These are phyloP conservation scores for Ceriops zippeliana DNA, from an alignment of 345 rosid species.

Conservation along the genomic window DNA sequence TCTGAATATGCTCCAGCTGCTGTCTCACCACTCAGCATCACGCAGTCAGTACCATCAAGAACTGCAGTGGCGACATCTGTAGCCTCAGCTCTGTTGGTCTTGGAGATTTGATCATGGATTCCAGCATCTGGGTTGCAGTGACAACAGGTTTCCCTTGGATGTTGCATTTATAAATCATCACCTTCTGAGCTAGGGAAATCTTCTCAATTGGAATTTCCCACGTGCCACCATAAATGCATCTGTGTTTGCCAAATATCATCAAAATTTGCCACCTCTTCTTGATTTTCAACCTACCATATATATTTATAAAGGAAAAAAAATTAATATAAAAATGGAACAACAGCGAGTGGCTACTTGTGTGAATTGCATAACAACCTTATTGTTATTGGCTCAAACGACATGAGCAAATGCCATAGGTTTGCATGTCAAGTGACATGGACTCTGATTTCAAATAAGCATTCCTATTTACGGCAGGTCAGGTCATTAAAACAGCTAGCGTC, in stretches of 20 bases:
- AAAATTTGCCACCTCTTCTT: conserved; percentile 95
- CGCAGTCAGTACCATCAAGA: conserved; percentile 90
- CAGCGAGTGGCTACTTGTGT: background rate
- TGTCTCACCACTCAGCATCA: conserved; percentile 96
- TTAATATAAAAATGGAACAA: background rate
- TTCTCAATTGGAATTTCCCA: conserved; percentile 98
- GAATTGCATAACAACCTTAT: background rate
- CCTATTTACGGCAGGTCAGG: too few relatives aligned
- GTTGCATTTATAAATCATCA: conserved; percentile 98
- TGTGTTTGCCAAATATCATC: conserved; percentile 81
- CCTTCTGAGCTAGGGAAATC: conserved; percentile 94
- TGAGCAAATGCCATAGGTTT: too few relatives aligned
- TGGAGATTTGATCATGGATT: conserved; percentile 97
- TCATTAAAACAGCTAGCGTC: too few relatives aligned
- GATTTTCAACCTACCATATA: conserved; percentile 74
- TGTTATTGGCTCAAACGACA: conserved; percentile 10
- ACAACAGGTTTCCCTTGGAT: conserved; percentile 93
- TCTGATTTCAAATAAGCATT: background rate
- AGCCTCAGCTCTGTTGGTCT: conserved; percentile 96
- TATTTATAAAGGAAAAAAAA: conserved; percentile 20
- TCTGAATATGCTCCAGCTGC: conserved; percentile 99
- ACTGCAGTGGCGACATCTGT: conserved; percentile 99
- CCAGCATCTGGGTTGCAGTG: conserved; percentile 62
- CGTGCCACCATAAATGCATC: conserved; percentile 99
- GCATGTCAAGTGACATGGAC: background rate